Evolutionary conservation across 2,329 filamentous ascomycete species (phyloP).

Genomic region (Xylariaceae sp.): DNA sequence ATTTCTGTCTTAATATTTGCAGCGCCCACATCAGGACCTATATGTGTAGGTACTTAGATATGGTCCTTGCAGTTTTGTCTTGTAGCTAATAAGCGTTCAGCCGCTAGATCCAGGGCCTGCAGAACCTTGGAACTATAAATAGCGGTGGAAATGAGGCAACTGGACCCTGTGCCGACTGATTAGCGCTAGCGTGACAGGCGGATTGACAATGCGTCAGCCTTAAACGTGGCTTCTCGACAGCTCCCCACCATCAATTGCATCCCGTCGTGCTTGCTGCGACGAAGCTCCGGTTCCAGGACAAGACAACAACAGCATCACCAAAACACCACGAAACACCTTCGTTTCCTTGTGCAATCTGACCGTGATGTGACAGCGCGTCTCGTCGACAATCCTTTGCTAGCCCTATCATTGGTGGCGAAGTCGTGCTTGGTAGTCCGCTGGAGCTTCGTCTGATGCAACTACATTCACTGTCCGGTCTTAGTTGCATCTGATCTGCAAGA

Average conservation of each 20-base stretch:
- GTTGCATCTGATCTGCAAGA: neutral
- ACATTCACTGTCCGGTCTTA: neutral
- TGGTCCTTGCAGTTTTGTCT: too few relatives aligned
- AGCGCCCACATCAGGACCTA: too few relatives aligned
- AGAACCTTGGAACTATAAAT: too few relatives aligned
- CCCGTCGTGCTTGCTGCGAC: too few relatives aligned
- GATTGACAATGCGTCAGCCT: conserved; percentile 13
- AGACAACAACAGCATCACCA: too few relatives aligned
- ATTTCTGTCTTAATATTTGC: too few relatives aligned
- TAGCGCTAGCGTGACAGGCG: neutral
- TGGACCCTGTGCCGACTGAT: too few relatives aligned
- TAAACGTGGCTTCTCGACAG: conserved; percentile 17
- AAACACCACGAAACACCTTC: neutral
- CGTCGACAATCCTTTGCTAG: neutral
- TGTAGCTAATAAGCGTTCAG: too few relatives aligned
- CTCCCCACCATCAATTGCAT: neutral
- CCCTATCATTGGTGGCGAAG: conserved; percentile 8
- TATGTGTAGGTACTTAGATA: too few relatives aligned
- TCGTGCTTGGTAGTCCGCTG: conserved; percentile 5
- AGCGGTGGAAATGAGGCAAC: too few relatives aligned
- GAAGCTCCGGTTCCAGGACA: neutral
- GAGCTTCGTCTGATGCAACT: conserved; percentile 3
- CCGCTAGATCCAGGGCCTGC: too few relatives aligned
- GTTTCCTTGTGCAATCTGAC: too few relatives aligned
- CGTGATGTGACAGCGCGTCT: neutral